Base-by-base conservation (phyloP, 192 early-diverging fungal genomes). In the Rhizophlyctis rosea region DNA sequence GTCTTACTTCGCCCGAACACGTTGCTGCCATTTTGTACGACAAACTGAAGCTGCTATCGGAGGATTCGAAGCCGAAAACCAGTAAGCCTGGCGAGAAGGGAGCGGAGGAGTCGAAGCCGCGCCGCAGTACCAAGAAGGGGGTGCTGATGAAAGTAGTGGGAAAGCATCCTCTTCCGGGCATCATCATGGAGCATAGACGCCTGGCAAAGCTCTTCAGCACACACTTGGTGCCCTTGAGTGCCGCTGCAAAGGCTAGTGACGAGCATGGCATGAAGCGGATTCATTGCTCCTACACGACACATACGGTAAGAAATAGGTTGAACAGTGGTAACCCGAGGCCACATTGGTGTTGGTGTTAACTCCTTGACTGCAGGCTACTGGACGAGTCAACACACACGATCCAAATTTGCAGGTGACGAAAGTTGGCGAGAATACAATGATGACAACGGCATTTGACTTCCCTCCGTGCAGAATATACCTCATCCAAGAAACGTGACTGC, bases 391-490 rank as follows among this genome's bases (percentile, higher is more conserved):
- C 5, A 69, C 69, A 0, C 35, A 21, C 18, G 64, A 62, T 33
- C 69, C 69, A 1, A 71, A 71, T 34, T 34, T 71, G 1, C 68
- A 71, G 27, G n/a, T n/a, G n/a, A n/a, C n/a, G n/a, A n/a, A n/a
- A n/a, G n/a, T n/a, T n/a, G n/a, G n/a, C n/a, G n/a, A n/a, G n/a
- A n/a, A n/a, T n/a, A n/a, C n/a, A n/a, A n/a, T n/a, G n/a, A n/a
- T n/a, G n/a, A n/a, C n/a, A n/a, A n/a, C n/a, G n/a, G n/a, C n/a
- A n/a, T n/a, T n/a, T n/a, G n/a, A n/a, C n/a, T n/a, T n/a, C n/a
- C n/a, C n/a, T n/a, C n/a, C n/a, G n/a, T n/a, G 7, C 39, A 44
- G 18, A 65, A 59, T 58, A 52, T 72, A 9, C 71, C 70, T n/a
- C 71, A 73, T 70, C 71, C 71, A 4, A 31, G 32, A 35, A 21